These are phyloP conservation scores for Leccinum imitatum DNA, from an alignment of 768 basidiomycete species.

Conservation along the genomic window DNA sequence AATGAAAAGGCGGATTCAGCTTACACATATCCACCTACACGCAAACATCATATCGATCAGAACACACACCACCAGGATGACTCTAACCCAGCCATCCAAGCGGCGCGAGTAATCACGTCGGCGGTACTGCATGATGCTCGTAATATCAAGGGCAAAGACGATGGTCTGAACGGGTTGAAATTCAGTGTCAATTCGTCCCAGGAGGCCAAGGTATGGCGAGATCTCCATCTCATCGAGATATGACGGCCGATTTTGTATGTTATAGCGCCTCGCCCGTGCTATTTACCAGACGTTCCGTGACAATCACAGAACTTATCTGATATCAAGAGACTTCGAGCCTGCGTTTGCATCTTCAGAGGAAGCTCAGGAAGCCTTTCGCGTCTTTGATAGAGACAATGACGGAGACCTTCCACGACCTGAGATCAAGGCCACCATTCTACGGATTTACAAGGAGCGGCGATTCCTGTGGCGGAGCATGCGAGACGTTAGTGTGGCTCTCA, in stretches of 20 bases:
- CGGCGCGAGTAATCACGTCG: conserved; percentile 65
- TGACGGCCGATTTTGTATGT: neutral
- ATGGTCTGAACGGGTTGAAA: conserved; percentile 41
- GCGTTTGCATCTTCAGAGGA: conserved; percentile 58
- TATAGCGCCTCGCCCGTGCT: conserved; percentile 63
- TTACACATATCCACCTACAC: conserved; percentile 44
- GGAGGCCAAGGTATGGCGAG: conserved; percentile 60
- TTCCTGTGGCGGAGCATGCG: conserved; percentile 75
- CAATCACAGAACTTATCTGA: conserved; percentile 55
- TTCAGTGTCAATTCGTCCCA: conserved; percentile 56
- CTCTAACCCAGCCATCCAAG: conserved; percentile 45
- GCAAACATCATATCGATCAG: conserved; percentile 18
- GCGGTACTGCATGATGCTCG: conserved; percentile 76
- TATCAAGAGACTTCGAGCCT: conserved; percentile 68
- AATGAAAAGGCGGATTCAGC: conserved; percentile 7
- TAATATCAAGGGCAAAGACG: conserved; percentile 55
- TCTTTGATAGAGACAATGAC: conserved; percentile 76
- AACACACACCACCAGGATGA: conserved; percentile 31
- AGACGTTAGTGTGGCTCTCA: conserved; percentile 68
- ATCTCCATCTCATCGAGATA: neutral
- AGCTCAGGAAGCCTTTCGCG: conserved; percentile 66
- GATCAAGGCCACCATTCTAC: conserved; percentile 65
- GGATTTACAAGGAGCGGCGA: conserved; percentile 76
- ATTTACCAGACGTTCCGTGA: conserved; percentile 63
- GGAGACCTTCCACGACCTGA: conserved; percentile 76